Evolutionary conservation across 768 basidiomycete genomes (phyloP).

Genomic region (Mycena venus): DNA sequence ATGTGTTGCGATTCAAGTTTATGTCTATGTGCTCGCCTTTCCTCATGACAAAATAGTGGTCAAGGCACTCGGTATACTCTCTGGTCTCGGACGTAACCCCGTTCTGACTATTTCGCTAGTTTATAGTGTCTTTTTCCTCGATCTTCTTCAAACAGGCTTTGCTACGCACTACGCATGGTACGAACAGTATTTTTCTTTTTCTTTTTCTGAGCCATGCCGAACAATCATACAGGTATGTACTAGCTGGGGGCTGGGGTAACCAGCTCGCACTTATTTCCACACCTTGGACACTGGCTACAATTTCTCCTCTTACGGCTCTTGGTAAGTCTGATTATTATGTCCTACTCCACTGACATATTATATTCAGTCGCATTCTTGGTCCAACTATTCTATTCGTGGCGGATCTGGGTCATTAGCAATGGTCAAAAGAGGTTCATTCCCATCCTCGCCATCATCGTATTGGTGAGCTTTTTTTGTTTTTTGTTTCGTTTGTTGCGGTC

Average conservation of each 20-base stretch:
- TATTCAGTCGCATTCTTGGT: slow-evolving; percentile 8
- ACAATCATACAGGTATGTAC: neutral
- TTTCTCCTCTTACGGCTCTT: slow-evolving; percentile 16
- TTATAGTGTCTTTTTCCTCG: slow-evolving; percentile 12
- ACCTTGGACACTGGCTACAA: slow-evolving; percentile 9
- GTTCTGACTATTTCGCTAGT: slow-evolving; percentile 1
- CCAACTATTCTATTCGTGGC: slow-evolving; percentile 15
- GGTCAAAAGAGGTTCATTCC: slow-evolving; percentile 1
- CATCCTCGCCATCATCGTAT: slow-evolving; percentile 8
- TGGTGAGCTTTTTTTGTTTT: neutral
- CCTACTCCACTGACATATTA: neutral
- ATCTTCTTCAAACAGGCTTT: slow-evolving; percentile 12
- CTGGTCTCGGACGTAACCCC: neutral
- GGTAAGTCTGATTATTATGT: slow-evolving; percentile 4
- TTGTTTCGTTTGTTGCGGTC: neutral
- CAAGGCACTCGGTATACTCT: slow-evolving; percentile 14
- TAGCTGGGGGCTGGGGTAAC: slow-evolving; percentile 9
- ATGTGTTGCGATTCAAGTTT: slow-evolving; percentile 13
- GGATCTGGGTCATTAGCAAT: slow-evolving; percentile 12
- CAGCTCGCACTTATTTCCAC: slow-evolving; percentile 1
- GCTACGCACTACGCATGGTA: slow-evolving; percentile 17
- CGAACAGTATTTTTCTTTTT: neutral
- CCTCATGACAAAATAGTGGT: slow-evolving; percentile 4
- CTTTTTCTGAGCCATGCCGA: neutral
- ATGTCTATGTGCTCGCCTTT: slow-evolving; percentile 9